Evolutionary conservation across 352 stramenopile species (phyloP).

Genomic region (Phytophthora tubulina): DNA sequence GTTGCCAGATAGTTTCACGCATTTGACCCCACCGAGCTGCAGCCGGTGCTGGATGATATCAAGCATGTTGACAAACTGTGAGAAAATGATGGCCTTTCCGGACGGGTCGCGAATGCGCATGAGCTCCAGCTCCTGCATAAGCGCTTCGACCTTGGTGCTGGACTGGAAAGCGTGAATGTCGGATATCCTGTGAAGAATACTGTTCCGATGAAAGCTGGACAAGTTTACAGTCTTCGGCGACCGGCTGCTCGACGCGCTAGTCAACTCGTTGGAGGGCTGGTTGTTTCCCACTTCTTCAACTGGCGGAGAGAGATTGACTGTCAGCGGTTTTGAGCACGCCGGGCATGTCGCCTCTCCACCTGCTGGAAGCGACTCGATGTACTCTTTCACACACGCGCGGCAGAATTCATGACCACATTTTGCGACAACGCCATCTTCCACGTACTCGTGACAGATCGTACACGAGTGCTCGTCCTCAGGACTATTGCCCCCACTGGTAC

Average conservation of each 20-base stretch:
- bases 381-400: constrained; percentile 85
- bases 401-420: constrained; percentile 95
- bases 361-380: constrained; percentile 75
- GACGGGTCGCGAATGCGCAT: constrained; percentile 95
- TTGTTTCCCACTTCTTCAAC: constrained; percentile 31
- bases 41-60: constrained; percentile 98
- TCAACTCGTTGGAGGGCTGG: constrained; percentile 15
- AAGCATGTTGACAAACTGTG: constrained; percentile 99
- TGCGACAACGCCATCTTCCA: constrained; percentile 89
- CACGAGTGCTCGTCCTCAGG: constrained; percentile 62
- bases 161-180: constrained; percentile 81
- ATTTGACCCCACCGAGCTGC: constrained; percentile 88
- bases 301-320: constrained; percentile 75
- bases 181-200: constrained; percentile 71
- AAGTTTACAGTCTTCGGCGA: constrained; percentile 52
- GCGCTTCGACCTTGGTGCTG: constrained; percentile 98
- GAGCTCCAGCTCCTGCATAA: constrained; percentile 96
- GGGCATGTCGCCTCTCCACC: constrained; percentile 76
- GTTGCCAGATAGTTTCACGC: constrained; percentile 92
- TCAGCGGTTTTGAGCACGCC: constrained; percentile 85
- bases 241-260: constrained; percentile 9
- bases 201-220: constrained; percentile 76
- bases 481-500: constrained; percentile 35
- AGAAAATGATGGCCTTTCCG: constrained; percentile 99
- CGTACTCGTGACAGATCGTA: constrained; percentile 94